Percentiles rank a stretch among this genome's conserved stretches.
Conservation (phyloP, 441 rosid genomes). For the Bocquillonia castaneifolia region DNA sequence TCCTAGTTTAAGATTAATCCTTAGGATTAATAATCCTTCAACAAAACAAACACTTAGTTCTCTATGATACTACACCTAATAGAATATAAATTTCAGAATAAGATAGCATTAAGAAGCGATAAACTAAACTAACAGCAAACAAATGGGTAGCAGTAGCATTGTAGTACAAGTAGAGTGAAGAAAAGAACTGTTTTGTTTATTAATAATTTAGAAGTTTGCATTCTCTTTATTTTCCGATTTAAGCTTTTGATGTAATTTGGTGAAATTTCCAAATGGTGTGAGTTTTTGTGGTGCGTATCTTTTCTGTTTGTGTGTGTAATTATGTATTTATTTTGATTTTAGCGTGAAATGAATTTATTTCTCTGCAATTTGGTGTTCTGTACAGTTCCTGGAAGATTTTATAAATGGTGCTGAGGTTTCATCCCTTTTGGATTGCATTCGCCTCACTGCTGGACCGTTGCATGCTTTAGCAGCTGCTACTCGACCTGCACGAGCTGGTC, state of each 20-base stretch:
- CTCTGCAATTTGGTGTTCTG: constrained; percentile 10
- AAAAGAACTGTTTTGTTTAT: neutral
- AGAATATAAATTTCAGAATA: neutral
- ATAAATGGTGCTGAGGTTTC: constrained; percentile 93
- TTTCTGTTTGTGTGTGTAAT: neutral
- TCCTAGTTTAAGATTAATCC: too few species aligned
- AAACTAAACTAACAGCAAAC: too few species aligned
- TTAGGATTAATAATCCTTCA: too few species aligned
- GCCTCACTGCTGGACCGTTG: constrained; percentile 91
- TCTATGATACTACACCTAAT: neutral
- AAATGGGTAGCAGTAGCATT: neutral
- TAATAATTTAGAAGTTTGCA: neutral
- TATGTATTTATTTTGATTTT: neutral
- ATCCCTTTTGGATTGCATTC: constrained; percentile 93
- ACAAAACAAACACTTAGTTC: neutral
- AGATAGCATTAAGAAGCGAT: neutral
- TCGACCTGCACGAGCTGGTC: constrained; percentile 94
- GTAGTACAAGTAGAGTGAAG: neutral
- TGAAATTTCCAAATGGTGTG: neutral
- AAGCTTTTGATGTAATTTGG: neutral
- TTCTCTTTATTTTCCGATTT: neutral
- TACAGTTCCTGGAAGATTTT: constrained; percentile 88
- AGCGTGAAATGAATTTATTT: neutral
- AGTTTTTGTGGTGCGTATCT: neutral
- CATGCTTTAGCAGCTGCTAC: constrained; percentile 96